A percentile compares a stretch with the other conserved stretches of the same genome.
These are phyloP conservation scores for Elaeis guineensis DNA, from an alignment of 176 grass and related monocot genomes.

Conservation along the genomic window DNA sequence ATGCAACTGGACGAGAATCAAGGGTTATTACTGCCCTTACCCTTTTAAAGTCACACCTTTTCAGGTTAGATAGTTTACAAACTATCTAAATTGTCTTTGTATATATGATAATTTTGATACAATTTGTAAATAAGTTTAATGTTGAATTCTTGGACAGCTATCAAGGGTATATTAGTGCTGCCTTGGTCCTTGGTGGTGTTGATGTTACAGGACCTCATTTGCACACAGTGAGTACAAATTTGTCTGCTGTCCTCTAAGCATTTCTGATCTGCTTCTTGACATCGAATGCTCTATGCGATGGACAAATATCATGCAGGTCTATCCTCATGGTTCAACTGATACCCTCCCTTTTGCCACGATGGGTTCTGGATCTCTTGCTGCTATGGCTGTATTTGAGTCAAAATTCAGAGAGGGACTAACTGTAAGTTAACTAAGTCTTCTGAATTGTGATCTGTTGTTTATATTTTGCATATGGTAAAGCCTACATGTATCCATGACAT, in stretches of 20 bases:
- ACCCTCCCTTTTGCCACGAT: slow-evolving; percentile 98
- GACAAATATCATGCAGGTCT: slow-evolving; percentile 43
- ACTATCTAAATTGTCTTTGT: too few relatives aligned
- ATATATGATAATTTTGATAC: too few relatives aligned
- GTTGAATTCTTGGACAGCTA: slow-evolving; percentile 36
- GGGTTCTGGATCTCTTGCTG: slow-evolving; percentile 98
- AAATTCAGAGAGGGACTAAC: slow-evolving; percentile 91
- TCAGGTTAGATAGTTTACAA: slow-evolving; percentile 27
- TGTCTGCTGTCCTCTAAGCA: too few relatives aligned
- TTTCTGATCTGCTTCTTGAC: too few relatives aligned
- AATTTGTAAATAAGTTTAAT: too few relatives aligned
- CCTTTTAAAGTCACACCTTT: slow-evolving; percentile 86
- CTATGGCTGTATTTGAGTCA: slow-evolving; percentile 84
- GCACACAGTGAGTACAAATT: slow-evolving; percentile 49
- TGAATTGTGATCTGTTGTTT: too few relatives aligned
- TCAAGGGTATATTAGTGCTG: slow-evolving; percentile 88
- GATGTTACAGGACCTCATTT: slow-evolving; percentile 87
- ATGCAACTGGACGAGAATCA: slow-evolving; percentile 85
- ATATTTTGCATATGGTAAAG: too few relatives aligned
- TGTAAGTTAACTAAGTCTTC: slow-evolving; percentile 29
- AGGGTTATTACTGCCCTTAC: slow-evolving; percentile 86
- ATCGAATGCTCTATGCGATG: too few relatives aligned
- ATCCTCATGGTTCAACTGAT: slow-evolving; percentile 89
- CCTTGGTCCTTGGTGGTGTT: slow-evolving; percentile 80
- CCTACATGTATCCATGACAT: too few relatives aligned